These are phyloP conservation scores for Tripterygium wilfordii DNA, from an alignment of 177 flowering plant genomes.

Conservation along the genomic window DNA sequence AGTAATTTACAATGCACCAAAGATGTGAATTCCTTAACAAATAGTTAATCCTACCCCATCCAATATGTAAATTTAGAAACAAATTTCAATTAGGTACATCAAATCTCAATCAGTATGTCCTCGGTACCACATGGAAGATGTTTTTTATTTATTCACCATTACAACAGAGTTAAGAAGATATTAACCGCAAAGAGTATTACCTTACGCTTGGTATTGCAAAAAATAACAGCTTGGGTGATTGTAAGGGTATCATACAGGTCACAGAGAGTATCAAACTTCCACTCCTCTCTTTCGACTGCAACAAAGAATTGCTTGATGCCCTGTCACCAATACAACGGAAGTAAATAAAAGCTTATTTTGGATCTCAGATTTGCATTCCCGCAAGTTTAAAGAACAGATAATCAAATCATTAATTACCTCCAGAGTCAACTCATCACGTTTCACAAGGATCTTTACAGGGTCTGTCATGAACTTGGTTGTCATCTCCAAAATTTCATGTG, in stretches of 20 bases:
- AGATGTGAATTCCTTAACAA: too few species aligned
- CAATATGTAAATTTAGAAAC: too few species aligned
- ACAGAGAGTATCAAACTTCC: conserved; percentile 95
- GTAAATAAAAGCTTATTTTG: background rate
- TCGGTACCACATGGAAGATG: background rate
- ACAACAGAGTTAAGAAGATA: background rate
- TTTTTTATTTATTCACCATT: background rate
- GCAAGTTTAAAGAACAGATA: too few species aligned
- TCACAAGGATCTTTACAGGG: conserved; percentile 90
- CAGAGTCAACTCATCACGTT: conserved; percentile 94
- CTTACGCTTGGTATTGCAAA: conserved; percentile 96
- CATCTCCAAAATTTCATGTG: conserved; percentile 90
- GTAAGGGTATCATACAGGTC: conserved; percentile 97
- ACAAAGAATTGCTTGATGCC: conserved; percentile 97
- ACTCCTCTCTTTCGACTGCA: conserved; percentile 92
- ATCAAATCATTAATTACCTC: conserved; percentile 44
- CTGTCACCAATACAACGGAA: conserved; percentile 31
- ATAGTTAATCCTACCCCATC: too few species aligned
- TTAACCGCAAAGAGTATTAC: conserved; percentile 22
- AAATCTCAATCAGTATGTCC: too few species aligned
- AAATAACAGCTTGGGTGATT: conserved; percentile 95
- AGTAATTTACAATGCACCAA: too few species aligned
- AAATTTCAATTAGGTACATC: too few species aligned
- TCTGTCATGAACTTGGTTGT: conserved; percentile 95
- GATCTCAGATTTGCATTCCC: conserved; percentile 5